A percentile compares a stretch with the other conserved stretches of the same genome.
Conservation (phyloP, 441 rosid genomes). For the Corymbia citriodora region DNA sequence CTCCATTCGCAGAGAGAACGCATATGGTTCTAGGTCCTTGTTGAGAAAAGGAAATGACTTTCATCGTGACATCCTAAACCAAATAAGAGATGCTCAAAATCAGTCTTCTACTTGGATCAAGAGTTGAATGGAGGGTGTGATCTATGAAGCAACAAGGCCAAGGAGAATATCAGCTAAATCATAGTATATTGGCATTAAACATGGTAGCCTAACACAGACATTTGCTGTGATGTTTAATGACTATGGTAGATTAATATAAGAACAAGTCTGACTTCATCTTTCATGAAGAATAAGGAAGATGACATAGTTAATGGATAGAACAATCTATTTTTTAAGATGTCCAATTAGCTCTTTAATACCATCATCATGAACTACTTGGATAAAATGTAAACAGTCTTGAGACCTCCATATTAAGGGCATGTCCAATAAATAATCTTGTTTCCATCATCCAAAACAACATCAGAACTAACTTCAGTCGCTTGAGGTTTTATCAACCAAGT, state of each 20-base stretch:
- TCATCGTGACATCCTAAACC: conserved; percentile 58
- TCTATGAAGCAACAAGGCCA: background rate
- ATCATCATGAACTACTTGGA: background rate
- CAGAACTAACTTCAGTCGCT: background rate
- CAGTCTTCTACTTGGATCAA: background rate
- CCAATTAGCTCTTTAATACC: background rate
- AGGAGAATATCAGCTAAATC: background rate
- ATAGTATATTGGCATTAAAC: background rate
- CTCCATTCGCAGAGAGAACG: conserved; percentile 61
- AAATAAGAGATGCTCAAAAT: background rate
- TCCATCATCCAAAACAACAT: background rate
- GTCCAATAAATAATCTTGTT: background rate
- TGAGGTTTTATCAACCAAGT: background rate
- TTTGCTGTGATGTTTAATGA: background rate
- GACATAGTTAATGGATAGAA: background rate
- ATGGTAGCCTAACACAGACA: background rate
- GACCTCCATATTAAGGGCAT: background rate
- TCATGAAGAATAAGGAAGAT: background rate
- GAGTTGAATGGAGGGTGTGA: background rate
- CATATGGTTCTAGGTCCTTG: conserved; percentile 75
- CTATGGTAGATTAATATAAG: background rate
- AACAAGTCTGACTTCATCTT: background rate
- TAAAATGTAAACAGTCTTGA: background rate
- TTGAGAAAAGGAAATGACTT: conserved; percentile 71
- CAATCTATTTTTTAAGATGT: background rate